phyloP scores from a whole-genome alignment of 768 basidiomycete genomes.

The Macrolepiota albuminosa region DNA sequence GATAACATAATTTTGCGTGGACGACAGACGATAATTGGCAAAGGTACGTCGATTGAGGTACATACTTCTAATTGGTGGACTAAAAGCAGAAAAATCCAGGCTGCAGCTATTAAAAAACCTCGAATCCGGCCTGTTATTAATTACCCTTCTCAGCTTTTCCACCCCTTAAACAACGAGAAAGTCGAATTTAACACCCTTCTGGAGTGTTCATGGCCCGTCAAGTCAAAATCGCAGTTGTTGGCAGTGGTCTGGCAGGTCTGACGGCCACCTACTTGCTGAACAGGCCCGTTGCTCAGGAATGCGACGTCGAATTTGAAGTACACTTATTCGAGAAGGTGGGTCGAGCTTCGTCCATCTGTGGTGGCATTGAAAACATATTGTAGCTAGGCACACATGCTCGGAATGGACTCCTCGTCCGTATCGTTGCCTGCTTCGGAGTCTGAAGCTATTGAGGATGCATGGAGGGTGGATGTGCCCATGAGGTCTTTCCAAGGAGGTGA shows the following conservation, averaged over 20 bases:
- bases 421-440: slow-evolving; percentile 31
- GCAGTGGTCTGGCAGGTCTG: slow-evolving; percentile 70
- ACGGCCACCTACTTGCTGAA: slow-evolving; percentile 60
- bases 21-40: neutral
- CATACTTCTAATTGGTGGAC: neutral
- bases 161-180: neutral
- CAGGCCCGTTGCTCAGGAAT: slow-evolving; percentile 22
- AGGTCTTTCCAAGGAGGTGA: slow-evolving; percentile 74
- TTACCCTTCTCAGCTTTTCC: neutral
- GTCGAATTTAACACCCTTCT: neutral
- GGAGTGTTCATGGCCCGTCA: slow-evolving; percentile 26
- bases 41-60: neutral
- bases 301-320: slow-evolving; percentile 52
- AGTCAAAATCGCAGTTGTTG: slow-evolving; percentile 65
- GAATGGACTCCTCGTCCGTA: slow-evolving; percentile 66
- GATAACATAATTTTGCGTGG: neutral
- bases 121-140: neutral
- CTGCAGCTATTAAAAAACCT: neutral
- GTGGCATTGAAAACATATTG: neutral
- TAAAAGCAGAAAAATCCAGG: neutral
- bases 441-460: slow-evolving; percentile 31
- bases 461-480: slow-evolving; percentile 78
- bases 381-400: slow-evolving; percentile 46
- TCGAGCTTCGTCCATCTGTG: neutral
- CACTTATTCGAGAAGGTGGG: slow-evolving; percentile 74